Evolutionary conservation across 1,139 yeast genomes (phyloP).

Genomic region (Candida tunisiensis): DNA sequence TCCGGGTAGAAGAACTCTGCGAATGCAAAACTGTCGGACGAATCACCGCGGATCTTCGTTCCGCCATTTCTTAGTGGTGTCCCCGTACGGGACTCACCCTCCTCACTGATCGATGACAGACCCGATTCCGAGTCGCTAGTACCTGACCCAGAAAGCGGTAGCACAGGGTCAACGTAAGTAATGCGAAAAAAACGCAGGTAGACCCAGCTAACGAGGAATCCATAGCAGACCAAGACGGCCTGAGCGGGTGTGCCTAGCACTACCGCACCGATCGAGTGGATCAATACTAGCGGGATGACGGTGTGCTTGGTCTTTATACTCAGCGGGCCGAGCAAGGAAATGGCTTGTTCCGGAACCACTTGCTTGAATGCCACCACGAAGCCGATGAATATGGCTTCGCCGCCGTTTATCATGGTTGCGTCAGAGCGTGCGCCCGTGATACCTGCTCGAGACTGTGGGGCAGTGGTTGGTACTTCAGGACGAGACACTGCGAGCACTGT

Average conservation of each 20-base stretch:
- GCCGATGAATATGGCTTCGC: slow-evolving; percentile 53
- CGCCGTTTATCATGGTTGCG: slow-evolving; percentile 64
- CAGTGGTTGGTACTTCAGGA: slow-evolving; percentile 4
- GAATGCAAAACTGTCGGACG: slow-evolving; percentile 76
- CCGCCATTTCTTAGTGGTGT: too few species aligned
- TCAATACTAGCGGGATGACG: slow-evolving; percentile 41
- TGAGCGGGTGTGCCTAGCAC: slow-evolving; percentile 5
- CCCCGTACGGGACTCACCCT: too few species aligned
- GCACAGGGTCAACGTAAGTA: slow-evolving; percentile 17
- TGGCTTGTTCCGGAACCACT: slow-evolving; percentile 74
- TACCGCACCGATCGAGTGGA: slow-evolving; percentile 21
- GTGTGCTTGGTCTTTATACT: slow-evolving; percentile 53
- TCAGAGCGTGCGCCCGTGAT: too few species aligned
- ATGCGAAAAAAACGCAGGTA: slow-evolving; percentile 65
- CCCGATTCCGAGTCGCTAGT: slow-evolving; percentile 7
- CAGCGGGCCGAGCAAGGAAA: slow-evolving; percentile 45
- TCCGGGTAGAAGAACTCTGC: slow-evolving; percentile 66
- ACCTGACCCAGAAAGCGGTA: slow-evolving; percentile 11
- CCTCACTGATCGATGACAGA: too few species aligned
- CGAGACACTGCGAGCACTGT: slow-evolving; percentile 9
- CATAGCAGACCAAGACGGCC: slow-evolving; percentile 41
- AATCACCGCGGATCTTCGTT: slow-evolving; percentile 51
- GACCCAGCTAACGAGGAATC: slow-evolving; percentile 54
- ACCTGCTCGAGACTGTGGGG: too few species aligned
- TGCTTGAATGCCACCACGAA: slow-evolving; percentile 80